Base-by-base conservation (phyloP, 2,329 filamentous ascomycete species). In the Scleromitrula shiraiana region DNA sequence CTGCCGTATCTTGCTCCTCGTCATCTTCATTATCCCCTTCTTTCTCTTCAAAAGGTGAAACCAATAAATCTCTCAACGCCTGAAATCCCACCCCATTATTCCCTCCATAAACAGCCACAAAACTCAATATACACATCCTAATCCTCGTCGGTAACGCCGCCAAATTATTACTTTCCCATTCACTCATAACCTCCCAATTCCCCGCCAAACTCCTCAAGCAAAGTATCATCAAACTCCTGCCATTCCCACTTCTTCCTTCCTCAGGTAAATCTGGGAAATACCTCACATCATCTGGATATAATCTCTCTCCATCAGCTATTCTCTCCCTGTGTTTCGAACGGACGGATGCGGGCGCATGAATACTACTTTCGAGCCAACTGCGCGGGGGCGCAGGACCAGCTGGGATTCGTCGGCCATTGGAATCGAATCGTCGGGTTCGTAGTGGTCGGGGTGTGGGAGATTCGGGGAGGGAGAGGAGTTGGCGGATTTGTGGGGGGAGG, bases 351-450 rank as follows among this genome's bases (percentile, higher is more conserved):
- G 50, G 61, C 7, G 56, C 61, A 52, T 62, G 55, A 47, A 46
- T 60, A 2, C 65, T 67, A 49, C 61, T 56, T 50, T 67, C 54
- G 48, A 70, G 61, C 79, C 79, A 83, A 58, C 76, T 81, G 30
- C 69, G 69, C 2, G 79, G 79, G 19, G 79, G 72, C 22, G 77
- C 71, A 19, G 79, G 79, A 0, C 79, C 79, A 2, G 79, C 70
- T 8, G 78, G 78, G 17, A 73, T 63, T 47, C 76, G 70, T 48
- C 72, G 68, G 15, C 76, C 76, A 58, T 67, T 64, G 14, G 62
- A 62, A 56, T 75, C 74, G 35, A 73, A 65, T 45, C 71, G 68
- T 36, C 71, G 67, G 14, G 8, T 47, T 48, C 54, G n/a, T n/a
- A n/a, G n/a, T n/a, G 53, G 19, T 51, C 42, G 44, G 54, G 52